Percentiles rank a stretch among this genome's conserved stretches.
phyloP scores from a whole-genome alignment of 2,329 filamentous ascomycete genomes.

The Ascochyta koolunga region DNA sequence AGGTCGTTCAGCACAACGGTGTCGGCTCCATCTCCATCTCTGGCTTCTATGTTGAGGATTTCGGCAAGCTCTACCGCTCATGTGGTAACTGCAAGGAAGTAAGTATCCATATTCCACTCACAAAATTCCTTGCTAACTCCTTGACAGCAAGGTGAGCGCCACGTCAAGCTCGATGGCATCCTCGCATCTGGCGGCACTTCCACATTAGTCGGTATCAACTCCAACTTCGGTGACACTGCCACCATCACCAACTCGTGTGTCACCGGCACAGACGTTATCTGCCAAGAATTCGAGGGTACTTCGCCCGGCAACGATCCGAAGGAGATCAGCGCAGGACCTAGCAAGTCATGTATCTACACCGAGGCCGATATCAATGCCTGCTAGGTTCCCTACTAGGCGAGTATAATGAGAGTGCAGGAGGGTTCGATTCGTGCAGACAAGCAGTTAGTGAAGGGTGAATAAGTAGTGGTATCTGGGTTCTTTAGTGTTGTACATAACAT shows the following conservation, averaged over 20 bases:
- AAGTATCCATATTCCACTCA: slow-evolving; percentile 50
- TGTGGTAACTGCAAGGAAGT: slow-evolving; percentile 58
- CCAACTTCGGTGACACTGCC: slow-evolving; percentile 57
- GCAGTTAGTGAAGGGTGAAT: not conserved
- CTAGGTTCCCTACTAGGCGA: slow-evolving; percentile 1
- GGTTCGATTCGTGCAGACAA: not conserved
- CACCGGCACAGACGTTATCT: slow-evolving; percentile 24
- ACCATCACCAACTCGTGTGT: slow-evolving; percentile 37
- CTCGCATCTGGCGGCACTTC: slow-evolving; percentile 1
- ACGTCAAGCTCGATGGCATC: slow-evolving; percentile 33
- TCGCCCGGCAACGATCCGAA: slow-evolving; percentile 25
- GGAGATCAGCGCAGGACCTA: slow-evolving; percentile 20
- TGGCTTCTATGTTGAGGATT: slow-evolving; percentile 43
- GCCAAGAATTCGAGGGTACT: slow-evolving; percentile 31
- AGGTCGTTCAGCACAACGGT: slow-evolving; percentile 50
- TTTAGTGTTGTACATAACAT: no score
- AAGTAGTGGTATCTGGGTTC: no score
- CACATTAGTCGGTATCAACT: slow-evolving; percentile 55
- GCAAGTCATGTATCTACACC: slow-evolving; percentile 28
- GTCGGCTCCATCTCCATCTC: slow-evolving; percentile 47
- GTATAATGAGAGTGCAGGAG: not conserved
- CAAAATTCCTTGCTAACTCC: slow-evolving; percentile 28
- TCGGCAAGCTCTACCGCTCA: slow-evolving; percentile 53
- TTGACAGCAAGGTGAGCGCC: slow-evolving; percentile 47
- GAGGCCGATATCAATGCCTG: slow-evolving; percentile 28